Percentiles rank a stretch among this genome's conserved stretches.
phyloP scores from a whole-genome alignment of 805 yeast species.

The Zygosaccharomyces gambellarensis region DNA sequence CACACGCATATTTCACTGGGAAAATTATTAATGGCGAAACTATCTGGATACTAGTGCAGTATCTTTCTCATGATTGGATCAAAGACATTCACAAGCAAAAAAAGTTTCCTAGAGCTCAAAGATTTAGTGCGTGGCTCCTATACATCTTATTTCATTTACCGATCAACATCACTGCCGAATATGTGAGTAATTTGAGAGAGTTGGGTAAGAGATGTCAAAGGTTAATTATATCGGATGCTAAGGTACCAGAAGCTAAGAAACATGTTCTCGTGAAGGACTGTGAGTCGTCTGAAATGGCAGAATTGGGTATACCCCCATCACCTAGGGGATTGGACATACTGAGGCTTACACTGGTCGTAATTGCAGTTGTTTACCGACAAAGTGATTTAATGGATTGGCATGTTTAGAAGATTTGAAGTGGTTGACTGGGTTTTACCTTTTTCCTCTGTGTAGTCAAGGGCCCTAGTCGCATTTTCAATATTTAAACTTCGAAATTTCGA shows the following conservation, averaged over 20 bases:
- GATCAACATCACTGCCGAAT: constrained; percentile 21
- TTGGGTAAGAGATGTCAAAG: constrained; percentile 28
- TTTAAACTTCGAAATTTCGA: neutral
- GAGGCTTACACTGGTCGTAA: constrained; percentile 17
- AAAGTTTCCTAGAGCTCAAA: constrained; percentile 7
- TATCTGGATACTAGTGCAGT: constrained; percentile 27
- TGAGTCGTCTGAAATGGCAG: constrained; percentile 9
- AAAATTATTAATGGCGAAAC: constrained; percentile 14
- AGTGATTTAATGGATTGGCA: constrained; percentile 23
- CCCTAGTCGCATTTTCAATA: neutral
- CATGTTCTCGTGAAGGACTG: neutral
- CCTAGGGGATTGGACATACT: constrained; percentile 14
- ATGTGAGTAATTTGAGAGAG: constrained; percentile 27
- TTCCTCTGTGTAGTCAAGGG: neutral
- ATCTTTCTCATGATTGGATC: constrained; percentile 28
- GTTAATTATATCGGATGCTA: constrained; percentile 1
- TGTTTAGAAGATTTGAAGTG: neutral
- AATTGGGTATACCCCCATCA: constrained; percentile 3
- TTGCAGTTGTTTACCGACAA: constrained; percentile 27
- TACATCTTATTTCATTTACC: constrained; percentile 29
- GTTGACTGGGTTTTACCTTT: neutral
- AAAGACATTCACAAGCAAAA: constrained; percentile 21
- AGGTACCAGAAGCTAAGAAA: constrained; percentile 5
- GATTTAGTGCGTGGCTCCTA: constrained; percentile 25
- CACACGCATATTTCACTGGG: constrained; percentile 15